phyloP scores from a whole-genome alignment of 2,329 filamentous ascomycete genomes.

The Trichophyton schoenleinii region DNA sequence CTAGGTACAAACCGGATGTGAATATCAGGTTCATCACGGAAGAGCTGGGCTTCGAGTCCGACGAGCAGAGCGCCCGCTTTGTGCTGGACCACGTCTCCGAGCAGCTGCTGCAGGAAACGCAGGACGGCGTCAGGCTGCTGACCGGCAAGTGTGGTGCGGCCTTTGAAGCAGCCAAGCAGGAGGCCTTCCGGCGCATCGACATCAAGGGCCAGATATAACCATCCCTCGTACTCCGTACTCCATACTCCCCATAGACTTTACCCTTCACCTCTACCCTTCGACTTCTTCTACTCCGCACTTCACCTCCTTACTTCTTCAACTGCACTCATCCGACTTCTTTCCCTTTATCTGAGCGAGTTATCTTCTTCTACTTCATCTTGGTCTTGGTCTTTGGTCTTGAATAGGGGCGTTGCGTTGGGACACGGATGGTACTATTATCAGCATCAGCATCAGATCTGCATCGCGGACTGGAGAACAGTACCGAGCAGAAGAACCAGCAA shows the following conservation, averaged over 20 bases:
- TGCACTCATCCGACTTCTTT: background rate
- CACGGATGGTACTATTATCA: no score
- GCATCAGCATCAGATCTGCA: no score
- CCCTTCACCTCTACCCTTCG: conserved; percentile 6
- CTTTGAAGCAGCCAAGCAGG: conserved; percentile 61
- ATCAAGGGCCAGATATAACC: conserved; percentile 82
- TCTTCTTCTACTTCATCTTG: no score
- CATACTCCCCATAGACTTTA: background rate
- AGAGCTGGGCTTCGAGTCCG: conserved; percentile 89
- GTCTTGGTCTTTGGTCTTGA: no score
- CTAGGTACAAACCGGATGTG: conserved; percentile 82
- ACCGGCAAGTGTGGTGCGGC: conserved; percentile 58
- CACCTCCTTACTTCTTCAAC: background rate
- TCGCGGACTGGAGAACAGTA: no score
- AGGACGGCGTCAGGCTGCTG: conserved; percentile 59
- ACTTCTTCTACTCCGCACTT: background rate
- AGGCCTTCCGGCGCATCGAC: conserved; percentile 77
- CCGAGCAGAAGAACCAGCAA: no score
- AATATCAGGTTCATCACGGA: conserved; percentile 85
- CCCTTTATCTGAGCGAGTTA: no score
- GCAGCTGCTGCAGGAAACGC: conserved; percentile 62
- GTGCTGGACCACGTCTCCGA: conserved; percentile 69
- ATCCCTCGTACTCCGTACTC: background rate
- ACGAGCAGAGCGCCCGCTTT: conserved; percentile 82
- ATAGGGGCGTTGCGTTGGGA: no score